Evolutionary conservation across 768 basidiomycete species (phyloP).

Genomic region (Auricularia sp.): DNA sequence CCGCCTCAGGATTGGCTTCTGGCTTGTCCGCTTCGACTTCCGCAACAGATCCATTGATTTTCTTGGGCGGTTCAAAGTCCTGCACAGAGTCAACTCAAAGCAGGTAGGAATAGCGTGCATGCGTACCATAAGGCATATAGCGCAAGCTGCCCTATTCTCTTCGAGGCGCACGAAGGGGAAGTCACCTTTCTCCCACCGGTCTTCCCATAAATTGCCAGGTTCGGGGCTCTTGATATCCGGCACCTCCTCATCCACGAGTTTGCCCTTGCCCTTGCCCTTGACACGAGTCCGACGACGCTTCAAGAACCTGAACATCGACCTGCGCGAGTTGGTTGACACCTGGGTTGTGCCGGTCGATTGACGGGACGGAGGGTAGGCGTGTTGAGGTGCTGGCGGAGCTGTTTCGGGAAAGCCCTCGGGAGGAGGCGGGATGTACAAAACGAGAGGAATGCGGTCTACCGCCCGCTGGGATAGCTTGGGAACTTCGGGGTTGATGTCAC

Average conservation of each 20-base stretch:
- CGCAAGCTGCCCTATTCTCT: constrained; percentile 74
- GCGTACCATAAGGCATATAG: constrained; percentile 62
- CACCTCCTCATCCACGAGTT: constrained; percentile 14
- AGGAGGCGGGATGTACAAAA: constrained; percentile 77
- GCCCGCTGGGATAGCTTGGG: constrained; percentile 60
- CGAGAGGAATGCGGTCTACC: constrained; percentile 73
- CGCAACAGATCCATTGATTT: constrained; percentile 1
- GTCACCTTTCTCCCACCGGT: constrained; percentile 64
- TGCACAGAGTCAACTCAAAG: not conserved
- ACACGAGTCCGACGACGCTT: not conserved
- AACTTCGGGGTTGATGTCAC: constrained; percentile 67
- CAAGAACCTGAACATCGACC: constrained; percentile 29
- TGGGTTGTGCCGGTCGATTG: constrained; percentile 10
- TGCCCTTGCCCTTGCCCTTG: constrained; percentile 8
- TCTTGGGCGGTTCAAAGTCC: constrained; percentile 36
- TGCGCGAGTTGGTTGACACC: not conserved
- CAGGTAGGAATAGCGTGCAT: not conserved
- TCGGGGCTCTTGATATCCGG: constrained; percentile 21
- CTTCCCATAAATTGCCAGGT: constrained; percentile 47
- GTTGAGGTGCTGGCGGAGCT: constrained; percentile 34
- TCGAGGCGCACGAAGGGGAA: constrained; percentile 78
- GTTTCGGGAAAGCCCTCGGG: constrained; percentile 30
- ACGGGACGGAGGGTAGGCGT: constrained; percentile 52
- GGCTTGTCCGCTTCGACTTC: not conserved
- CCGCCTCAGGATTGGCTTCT: not conserved